Base-by-base conservation (phyloP, 345 rosid genomes). In the Physaria fendleri region DNA sequence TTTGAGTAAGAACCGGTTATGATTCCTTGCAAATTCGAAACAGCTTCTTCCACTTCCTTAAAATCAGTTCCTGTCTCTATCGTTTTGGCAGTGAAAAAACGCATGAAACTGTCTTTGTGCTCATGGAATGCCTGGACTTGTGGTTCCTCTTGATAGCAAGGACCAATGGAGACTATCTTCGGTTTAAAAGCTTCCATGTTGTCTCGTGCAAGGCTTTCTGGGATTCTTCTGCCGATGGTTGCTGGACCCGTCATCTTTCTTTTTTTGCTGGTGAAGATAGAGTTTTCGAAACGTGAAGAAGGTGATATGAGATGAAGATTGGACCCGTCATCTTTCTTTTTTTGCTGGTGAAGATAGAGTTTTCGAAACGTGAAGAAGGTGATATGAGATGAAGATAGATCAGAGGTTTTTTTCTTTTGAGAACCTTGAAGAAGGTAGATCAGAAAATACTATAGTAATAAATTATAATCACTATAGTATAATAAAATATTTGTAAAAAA, bases 131-230 rank as follows among this genome's bases (percentile, higher is more conserved):
- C 53, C 40, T 34, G 5, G 21, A 78, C 72, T n/a, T 71, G 75
- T 3, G 24, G 53, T 35, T 69, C 64, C 7, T 77, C 82, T 8
- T 62, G 78, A 63, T 76, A 79, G 54, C 75, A 77, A 7, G 80
- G 82, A 2, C 83, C 84, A 3, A 78, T 77, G 16, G 82, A 78
- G 51, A 80, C 69, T 0, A 76, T 56, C 22, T 70, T 76, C 8
- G 82, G 89, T 15, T 73, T 73, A 40, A 76, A 78, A 3, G 81
- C 73, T 23, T 75, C 73, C 41, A 30, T 41, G 40, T 77, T 75
- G 62, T 43, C 53, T n/a, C 58, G 43, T 0, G 49, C 44, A 0
- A 79, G 74, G 55, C 76, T 74, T 6, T 69, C 72, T 28, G 85
- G 83, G 23, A 77, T 78, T 59, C 83, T 28, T 44, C 74, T 40